phyloP scores from a whole-genome alignment of 495 filamentous ascomycete species.

The Aspergillus bertholletiae region DNA sequence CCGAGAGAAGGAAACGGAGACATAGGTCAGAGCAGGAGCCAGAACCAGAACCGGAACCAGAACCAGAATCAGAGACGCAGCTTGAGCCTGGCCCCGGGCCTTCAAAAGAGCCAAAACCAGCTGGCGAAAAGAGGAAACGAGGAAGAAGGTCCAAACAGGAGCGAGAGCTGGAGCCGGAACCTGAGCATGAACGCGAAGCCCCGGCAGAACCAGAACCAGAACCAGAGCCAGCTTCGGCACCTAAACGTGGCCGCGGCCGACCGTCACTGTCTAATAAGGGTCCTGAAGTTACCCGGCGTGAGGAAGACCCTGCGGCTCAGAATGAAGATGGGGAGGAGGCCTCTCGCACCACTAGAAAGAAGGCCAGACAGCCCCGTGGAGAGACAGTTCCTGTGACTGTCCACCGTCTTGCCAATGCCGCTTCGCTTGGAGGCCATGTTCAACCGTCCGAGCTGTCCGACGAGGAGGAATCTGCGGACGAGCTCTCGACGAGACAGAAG shows the following conservation, averaged over 20 bases:
- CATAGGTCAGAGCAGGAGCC: neutral
- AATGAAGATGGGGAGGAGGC: slow-evolving; percentile 15
- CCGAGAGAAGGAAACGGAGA: neutral
- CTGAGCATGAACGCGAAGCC: slow-evolving; percentile 5
- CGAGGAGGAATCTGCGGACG: slow-evolving; percentile 33
- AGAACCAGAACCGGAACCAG: slow-evolving; percentile 7
- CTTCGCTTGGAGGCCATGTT: slow-evolving; percentile 22
- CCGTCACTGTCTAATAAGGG: slow-evolving; percentile 14
- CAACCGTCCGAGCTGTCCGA: slow-evolving; percentile 21
- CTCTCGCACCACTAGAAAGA: slow-evolving; percentile 13
- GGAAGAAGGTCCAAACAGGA: neutral
- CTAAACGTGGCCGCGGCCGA: slow-evolving; percentile 18
- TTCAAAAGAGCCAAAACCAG: neutral
- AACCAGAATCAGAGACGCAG: slow-evolving; percentile 4
- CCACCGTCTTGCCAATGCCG: slow-evolving; percentile 38
- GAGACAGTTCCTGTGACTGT: slow-evolving; percentile 45
- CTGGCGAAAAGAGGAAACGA: neutral
- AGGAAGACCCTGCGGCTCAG: slow-evolving; percentile 8
- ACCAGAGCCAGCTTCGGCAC: slow-evolving; percentile 8
- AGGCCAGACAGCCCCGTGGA: slow-evolving; percentile 32
- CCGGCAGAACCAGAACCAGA: no score
- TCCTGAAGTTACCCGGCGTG: slow-evolving; percentile 8
- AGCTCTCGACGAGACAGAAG: slow-evolving; percentile 26
- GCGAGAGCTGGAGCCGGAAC: slow-evolving; percentile 4
- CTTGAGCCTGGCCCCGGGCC: neutral